A percentile compares a stretch with the other conserved stretches of the same genome.
Conservation (phyloP, 257 asterid genomes). For the Osmanthus fragrans region DNA sequence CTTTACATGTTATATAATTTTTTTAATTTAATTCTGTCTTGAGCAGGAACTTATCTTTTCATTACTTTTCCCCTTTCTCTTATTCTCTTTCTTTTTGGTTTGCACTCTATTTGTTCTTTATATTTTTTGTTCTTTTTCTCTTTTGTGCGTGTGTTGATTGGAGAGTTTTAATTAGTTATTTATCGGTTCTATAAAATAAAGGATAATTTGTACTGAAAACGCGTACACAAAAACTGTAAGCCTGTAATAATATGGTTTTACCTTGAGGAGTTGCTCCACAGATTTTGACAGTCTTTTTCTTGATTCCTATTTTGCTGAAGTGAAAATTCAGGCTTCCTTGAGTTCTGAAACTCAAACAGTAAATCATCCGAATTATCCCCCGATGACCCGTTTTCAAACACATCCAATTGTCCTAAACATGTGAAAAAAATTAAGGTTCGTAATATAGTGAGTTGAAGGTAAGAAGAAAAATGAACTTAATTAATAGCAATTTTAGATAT, state of each 20-base stretch:
- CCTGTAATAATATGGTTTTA: slow-evolving; percentile 13
- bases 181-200: too few species aligned
- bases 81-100: background rate
- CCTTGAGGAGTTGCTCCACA: slow-evolving; percentile 90
- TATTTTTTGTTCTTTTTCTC: background rate
- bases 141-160: background rate
- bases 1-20: background rate
- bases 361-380: slow-evolving; percentile 84
- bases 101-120: background rate
- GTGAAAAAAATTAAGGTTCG: background rate
- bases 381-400: slow-evolving; percentile 71
- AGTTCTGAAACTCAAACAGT: slow-evolving; percentile 57
- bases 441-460: background rate
- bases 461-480: background rate
- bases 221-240: background rate
- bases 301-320: slow-evolving; percentile 37
- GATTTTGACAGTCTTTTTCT: slow-evolving; percentile 44
- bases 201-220: background rate
- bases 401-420: slow-evolving; percentile 61
- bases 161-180: background rate
- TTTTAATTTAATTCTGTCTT: background rate
- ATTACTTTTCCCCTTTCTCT: background rate
- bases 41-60: background rate
- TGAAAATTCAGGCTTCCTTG: slow-evolving; percentile 50
- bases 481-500: background rate